phyloP scores from a whole-genome alignment of 768 basidiomycete genomes.

The Dacryopinax primogenitus region DNA sequence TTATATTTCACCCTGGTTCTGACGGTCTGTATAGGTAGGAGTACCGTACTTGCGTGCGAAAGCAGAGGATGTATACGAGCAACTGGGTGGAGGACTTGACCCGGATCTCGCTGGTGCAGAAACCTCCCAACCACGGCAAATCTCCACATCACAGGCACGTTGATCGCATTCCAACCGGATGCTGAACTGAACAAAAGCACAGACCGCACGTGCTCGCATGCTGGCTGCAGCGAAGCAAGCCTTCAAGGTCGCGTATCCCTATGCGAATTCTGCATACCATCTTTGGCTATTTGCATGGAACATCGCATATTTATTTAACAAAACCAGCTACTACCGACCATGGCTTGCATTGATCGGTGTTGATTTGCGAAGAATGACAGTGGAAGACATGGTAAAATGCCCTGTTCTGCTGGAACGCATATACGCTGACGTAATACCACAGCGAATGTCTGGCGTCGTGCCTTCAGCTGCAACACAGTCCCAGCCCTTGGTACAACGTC shows the following conservation, averaged over 20 bases:
- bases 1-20: not conserved
- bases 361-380: slow-evolving; percentile 62
- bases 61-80: slow-evolving; percentile 80
- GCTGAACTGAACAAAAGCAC: not conserved
- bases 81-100: slow-evolving; percentile 67
- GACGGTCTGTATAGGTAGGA: slow-evolving; percentile 45
- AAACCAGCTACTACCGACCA: slow-evolving; percentile 73
- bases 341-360: slow-evolving; percentile 82
- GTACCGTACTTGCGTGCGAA: slow-evolving; percentile 84
- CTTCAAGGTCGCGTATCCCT: slow-evolving; percentile 73
- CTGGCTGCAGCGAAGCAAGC: slow-evolving; percentile 29
- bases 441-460: slow-evolving; percentile 11
- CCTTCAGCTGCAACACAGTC: slow-evolving; percentile 6
- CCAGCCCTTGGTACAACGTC: not conserved
- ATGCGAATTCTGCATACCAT: slow-evolving; percentile 64
- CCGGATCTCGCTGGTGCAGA: slow-evolving; percentile 50
- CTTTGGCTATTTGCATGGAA: slow-evolving; percentile 74
- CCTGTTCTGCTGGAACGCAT: not conserved
- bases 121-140: slow-evolving; percentile 11
- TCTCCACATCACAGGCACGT: not conserved
- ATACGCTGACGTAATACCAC: not conserved
- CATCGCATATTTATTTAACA: slow-evolving; percentile 79
- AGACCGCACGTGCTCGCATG: slow-evolving; percentile 28
- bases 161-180: not conserved
- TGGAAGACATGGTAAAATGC: slow-evolving; percentile 60